phyloP scores from a whole-genome alignment of 257 asterid genomes.

The Plantago elongata region DNA sequence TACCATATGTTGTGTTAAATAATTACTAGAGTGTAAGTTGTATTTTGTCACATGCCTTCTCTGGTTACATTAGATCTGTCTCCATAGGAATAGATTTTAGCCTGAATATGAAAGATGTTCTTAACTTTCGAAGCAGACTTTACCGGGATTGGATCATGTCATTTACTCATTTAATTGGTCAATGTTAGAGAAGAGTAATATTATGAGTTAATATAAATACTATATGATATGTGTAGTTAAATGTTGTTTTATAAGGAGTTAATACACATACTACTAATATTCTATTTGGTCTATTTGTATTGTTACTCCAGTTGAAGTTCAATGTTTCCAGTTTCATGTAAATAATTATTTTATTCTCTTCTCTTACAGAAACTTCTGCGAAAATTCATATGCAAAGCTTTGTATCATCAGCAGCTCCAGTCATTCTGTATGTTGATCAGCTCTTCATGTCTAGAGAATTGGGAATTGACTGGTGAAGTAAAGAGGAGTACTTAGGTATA shows the following conservation, averaged over 20 bases:
- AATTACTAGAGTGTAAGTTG: neutral
- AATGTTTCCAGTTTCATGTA: neutral
- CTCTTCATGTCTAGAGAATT: constrained; percentile 61
- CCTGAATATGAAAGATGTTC: too few relatives aligned
- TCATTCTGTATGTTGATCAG: constrained; percentile 54
- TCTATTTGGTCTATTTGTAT: neutral
- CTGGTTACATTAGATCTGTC: neutral
- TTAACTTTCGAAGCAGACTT: too few relatives aligned
- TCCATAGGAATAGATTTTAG: neutral
- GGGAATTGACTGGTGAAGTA: constrained; percentile 73
- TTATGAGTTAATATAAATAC: too few relatives aligned
- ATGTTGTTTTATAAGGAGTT: neutral
- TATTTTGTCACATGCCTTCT: neutral
- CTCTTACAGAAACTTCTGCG: constrained; percentile 61
- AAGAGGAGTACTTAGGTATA: neutral
- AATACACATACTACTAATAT: too few relatives aligned
- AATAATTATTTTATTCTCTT: neutral
- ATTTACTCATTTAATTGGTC: too few relatives aligned
- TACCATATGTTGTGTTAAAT: constrained; percentile 1
- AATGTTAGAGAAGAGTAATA: too few relatives aligned
- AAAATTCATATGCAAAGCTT: constrained; percentile 67
- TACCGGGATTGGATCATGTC: too few relatives aligned
- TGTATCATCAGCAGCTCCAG: constrained; percentile 42
- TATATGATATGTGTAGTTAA: too few relatives aligned
- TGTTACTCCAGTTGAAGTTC: neutral